Conservation (phyloP, 1,284 basidiomycete species). For the Cystobasidium sp. region DNA sequence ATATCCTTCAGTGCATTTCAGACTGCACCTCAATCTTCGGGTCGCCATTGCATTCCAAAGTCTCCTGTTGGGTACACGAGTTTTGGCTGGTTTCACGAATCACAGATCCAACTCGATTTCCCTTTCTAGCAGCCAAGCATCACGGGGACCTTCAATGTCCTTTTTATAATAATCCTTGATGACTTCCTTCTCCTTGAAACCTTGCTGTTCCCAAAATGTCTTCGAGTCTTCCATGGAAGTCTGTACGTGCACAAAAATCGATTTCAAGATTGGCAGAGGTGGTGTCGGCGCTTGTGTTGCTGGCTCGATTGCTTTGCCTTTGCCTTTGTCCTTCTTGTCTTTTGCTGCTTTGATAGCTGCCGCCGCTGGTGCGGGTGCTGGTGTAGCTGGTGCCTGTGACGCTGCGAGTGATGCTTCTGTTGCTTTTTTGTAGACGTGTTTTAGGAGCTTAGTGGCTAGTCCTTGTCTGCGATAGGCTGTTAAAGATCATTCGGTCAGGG, state of each 20-base stretch:
- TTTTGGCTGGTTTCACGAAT: too few relatives aligned
- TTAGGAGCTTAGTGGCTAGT: slow-evolving; percentile 55
- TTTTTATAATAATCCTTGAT: slow-evolving; percentile 51
- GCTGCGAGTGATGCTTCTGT: slow-evolving; percentile 53
- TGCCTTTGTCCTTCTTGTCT: slow-evolving; percentile 51
- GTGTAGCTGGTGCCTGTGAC: slow-evolving; percentile 35
- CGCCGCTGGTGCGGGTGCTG: slow-evolving; percentile 45
- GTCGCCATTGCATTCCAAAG: too few relatives aligned
- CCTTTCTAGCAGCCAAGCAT: slow-evolving; percentile 56
- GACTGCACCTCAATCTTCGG: too few relatives aligned
- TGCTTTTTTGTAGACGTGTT: slow-evolving; percentile 53
- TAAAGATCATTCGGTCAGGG: background rate
- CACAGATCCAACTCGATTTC: slow-evolving; percentile 1
- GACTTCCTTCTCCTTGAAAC: slow-evolving; percentile 53
- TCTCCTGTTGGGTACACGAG: too few relatives aligned
- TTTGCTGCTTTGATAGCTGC: slow-evolving; percentile 44
- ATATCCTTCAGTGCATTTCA: too few relatives aligned
- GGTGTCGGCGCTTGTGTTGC: slow-evolving; percentile 46
- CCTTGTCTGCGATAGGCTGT: slow-evolving; percentile 58
- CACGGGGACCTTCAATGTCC: slow-evolving; percentile 52
- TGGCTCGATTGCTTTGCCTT: slow-evolving; percentile 42
- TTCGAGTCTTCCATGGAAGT: slow-evolving; percentile 56
- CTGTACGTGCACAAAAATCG: slow-evolving; percentile 58
- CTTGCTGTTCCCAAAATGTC: slow-evolving; percentile 57
- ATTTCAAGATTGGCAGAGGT: slow-evolving; percentile 48